phyloP scores from a whole-genome alignment of 257 asterid species.

The Solanum phureja region DNA sequence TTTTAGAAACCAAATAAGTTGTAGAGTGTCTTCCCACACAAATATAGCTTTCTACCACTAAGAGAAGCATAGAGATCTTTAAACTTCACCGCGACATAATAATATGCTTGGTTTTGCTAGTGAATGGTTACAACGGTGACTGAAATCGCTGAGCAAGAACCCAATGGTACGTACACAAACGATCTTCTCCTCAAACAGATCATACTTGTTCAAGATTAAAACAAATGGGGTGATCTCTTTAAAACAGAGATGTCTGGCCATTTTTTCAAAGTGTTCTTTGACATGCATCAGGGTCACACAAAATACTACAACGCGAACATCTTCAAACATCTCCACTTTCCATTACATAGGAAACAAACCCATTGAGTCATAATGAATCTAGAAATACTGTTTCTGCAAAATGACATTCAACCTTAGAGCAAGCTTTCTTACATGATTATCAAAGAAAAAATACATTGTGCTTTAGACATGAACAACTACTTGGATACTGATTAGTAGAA shows the following conservation, averaged over 20 bases:
- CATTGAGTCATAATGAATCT: no score
- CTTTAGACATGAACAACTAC: not conserved
- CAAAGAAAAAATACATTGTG: not conserved
- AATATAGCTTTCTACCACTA: no score
- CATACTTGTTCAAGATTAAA: constrained; percentile 20
- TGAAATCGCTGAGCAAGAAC: not conserved
- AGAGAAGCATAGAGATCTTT: not conserved
- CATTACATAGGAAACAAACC: no score
- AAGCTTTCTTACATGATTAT: not conserved
- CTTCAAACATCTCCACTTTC: constrained; percentile 19
- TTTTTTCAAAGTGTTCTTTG: not conserved
- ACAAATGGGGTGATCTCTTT: constrained; percentile 1
- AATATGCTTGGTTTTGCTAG: constrained; percentile 7
- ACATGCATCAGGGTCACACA: not conserved
- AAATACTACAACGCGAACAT: constrained; percentile 12
- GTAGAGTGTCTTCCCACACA: no score
- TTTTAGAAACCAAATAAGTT: no score
- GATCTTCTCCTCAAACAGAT: constrained; percentile 5
- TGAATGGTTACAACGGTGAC: not conserved
- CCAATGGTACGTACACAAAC: not conserved
- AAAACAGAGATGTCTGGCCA: constrained; percentile 13
- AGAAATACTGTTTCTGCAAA: not conserved
- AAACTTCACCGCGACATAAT: constrained; percentile 4
- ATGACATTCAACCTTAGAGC: not conserved
- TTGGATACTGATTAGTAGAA: not conserved